phyloP scores from a whole-genome alignment of 2,329 filamentous ascomycete species.

The Cephalotrichum gorgonifer region DNA sequence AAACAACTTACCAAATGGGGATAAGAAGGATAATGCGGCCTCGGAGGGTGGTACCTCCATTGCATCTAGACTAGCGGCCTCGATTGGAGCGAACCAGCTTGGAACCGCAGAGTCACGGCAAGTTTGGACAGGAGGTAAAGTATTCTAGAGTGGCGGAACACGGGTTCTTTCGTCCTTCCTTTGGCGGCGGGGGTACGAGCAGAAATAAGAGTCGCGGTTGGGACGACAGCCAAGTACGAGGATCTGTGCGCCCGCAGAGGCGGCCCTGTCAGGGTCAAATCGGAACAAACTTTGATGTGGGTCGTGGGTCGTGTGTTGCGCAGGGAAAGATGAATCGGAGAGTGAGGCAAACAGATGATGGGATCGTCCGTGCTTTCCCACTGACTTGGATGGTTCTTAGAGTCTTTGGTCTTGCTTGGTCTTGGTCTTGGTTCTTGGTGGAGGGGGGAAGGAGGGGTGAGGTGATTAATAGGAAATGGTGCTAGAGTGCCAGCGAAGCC shows the following conservation, averaged over 20 bases:
- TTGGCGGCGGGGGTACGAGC: too few species aligned
- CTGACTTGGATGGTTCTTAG: too few species aligned
- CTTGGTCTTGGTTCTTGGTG: background rate
- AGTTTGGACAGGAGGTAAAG: background rate
- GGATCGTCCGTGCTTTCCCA: background rate
- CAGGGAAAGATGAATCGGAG: background rate
- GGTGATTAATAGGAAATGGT: too few species aligned
- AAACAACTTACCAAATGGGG: conserved; percentile 42
- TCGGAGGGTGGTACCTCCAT: conserved; percentile 28
- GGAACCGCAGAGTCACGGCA: background rate
- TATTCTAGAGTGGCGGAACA: too few species aligned
- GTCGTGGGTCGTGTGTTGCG: background rate
- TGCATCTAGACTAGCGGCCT: background rate
- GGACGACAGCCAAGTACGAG: background rate
- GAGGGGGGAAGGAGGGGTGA: too few species aligned
- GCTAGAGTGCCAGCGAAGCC: too few species aligned
- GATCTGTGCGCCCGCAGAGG: background rate
- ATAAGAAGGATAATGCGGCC: conserved; percentile 34
- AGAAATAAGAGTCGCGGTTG: too few species aligned
- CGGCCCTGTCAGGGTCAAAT: background rate
- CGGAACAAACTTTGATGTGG: background rate
- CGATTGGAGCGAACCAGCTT: background rate
- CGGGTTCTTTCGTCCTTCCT: too few species aligned
- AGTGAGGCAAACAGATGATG: background rate
- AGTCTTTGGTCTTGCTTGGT: too few species aligned